Evolutionary conservation across 768 basidiomycete genomes (phyloP), one percentile per base, ranked within the genome.

Genomic region (Tephrocybe sp.): DNA sequence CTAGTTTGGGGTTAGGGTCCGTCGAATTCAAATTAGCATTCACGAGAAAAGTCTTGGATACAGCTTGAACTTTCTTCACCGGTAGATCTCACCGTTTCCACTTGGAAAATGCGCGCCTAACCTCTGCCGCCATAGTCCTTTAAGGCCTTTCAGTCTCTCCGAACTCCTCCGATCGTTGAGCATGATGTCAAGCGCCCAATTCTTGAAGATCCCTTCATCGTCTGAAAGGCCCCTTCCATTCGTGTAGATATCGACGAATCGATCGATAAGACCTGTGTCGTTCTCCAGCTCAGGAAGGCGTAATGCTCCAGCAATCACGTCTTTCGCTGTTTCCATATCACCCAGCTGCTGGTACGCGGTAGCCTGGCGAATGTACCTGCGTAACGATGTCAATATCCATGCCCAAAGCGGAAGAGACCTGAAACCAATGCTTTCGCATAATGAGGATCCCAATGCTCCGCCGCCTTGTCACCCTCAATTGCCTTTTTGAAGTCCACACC

Each of bases 301-400:
- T n/a, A 70, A 52, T 13, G 61, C 68, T 16, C 55, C 51, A 15
- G 54, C 54, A 19, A 69, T 55, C 8, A 59, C 51, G 34, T 67
- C 62, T 37, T 60, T 52, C 5, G 69, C 65, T 2, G 56, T 53
- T 9, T 58, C 49, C 9, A 36, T 28, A n/a, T 64, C 54, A 1
- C 53, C 53, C n/a, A 68, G 41, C 6, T 56, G 26, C 45, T 62
- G 56, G 32, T 56, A 52, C 1, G 68, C 64, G 3, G 60, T 64
- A 12, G 68, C 67, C 47, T 69, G 64, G 26, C 68, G 64, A 36
- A 64, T 59, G 49, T 69, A 69, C 26, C 68, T 69, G 41, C 7
- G 28, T 21, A 15, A 39, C n/a, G n/a, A n/a, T n/a, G n/a, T n/a
- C n/a, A 9, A 36, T 18, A 39, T 15, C n/a, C 26, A 16, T 24